These are phyloP conservation scores for Beauveria brongniartii DNA, from an alignment of 2,329 filamentous ascomycete genomes.

Conservation along the genomic window DNA sequence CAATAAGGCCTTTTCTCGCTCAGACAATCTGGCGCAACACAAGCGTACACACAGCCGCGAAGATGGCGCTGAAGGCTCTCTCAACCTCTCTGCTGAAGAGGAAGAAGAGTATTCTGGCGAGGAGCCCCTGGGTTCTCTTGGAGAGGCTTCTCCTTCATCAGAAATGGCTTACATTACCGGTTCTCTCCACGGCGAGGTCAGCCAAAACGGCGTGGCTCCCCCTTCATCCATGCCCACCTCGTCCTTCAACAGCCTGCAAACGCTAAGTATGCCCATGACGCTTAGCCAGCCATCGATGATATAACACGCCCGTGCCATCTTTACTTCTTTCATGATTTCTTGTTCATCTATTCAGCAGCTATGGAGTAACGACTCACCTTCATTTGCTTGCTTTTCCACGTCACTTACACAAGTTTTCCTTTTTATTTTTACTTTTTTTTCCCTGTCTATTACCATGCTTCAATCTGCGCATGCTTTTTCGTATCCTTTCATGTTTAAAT, in stretches of 20 bases:
- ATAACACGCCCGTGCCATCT: conserved; percentile 19
- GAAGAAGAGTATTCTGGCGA: conserved; percentile 78
- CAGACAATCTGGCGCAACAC: conserved; percentile 98
- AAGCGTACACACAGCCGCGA: conserved; percentile 65
- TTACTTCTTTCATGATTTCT: neutral
- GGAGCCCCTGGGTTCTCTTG: conserved; percentile 72
- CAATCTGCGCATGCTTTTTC: conserved; percentile 4
- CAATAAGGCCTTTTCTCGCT: conserved; percentile 97
- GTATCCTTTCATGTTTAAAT: conserved; percentile 7
- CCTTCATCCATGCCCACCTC: conserved; percentile 21
- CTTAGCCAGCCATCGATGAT: conserved; percentile 48
- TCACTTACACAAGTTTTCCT: neutral
- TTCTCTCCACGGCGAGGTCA: conserved; percentile 38
- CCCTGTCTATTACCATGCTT: conserved; percentile 6
- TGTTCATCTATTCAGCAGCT: conserved; percentile 3
- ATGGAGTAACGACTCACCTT: conserved; percentile 15
- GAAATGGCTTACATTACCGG: conserved; percentile 53
- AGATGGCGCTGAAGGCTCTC: conserved; percentile 49
- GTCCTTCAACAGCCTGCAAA: conserved; percentile 50
- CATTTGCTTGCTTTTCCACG: conserved; percentile 10
- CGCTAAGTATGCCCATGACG: conserved; percentile 56
- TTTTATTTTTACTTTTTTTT: conserved; percentile 6
- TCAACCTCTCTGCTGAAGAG: conserved; percentile 70
- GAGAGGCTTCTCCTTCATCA: conserved; percentile 68
- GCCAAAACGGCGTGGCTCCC: conserved; percentile 23